A percentile compares a stretch with the other conserved stretches of the same genome.
Conservation (phyloP, 106 monocot genomes). For the Posidonia australis region DNA sequence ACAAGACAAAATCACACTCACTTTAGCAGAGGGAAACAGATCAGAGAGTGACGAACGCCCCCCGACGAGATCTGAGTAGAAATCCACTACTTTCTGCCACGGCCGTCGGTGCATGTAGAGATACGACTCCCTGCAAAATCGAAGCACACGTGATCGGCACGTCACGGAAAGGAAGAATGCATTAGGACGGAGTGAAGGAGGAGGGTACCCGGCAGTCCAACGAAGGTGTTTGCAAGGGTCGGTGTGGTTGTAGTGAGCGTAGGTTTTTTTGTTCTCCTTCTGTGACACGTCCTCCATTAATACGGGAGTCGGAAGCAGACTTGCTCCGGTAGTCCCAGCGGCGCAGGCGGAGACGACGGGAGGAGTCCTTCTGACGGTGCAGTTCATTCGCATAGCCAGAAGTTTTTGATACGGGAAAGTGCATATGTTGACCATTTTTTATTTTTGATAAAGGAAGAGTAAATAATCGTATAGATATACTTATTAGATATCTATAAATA, state of each 20-base stretch:
- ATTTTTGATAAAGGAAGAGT: no score
- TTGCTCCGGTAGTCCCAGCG: background rate
- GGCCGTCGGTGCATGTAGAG: slow-evolving; percentile 59
- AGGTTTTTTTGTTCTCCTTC: slow-evolving; percentile 9
- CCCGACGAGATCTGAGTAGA: slow-evolving; percentile 56
- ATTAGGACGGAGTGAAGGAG: background rate
- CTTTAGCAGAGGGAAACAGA: slow-evolving; percentile 25
- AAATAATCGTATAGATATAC: no score
- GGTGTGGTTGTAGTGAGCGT: slow-evolving; percentile 52
- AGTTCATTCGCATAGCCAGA: no score
- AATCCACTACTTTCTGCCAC: slow-evolving; percentile 54
- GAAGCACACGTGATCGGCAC: background rate
- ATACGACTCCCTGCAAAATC: slow-evolving; percentile 54
- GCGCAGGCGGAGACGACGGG: background rate
- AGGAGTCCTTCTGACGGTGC: background rate
- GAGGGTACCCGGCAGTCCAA: slow-evolving; percentile 48
- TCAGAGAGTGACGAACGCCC: slow-evolving; percentile 27
- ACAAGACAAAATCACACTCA: background rate
- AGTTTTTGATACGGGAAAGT: no score
- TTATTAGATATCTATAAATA: no score
- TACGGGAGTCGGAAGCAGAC: background rate
- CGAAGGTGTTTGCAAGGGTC: slow-evolving; percentile 44
- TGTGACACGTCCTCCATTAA: background rate
- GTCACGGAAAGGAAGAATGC: background rate
- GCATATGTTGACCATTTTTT: no score